Evolutionary conservation across 208 protist genomes (phyloP), one percentile per base, ranked within the genome.

Genomic region (Leptomonas pyrrhocoris): DNA sequence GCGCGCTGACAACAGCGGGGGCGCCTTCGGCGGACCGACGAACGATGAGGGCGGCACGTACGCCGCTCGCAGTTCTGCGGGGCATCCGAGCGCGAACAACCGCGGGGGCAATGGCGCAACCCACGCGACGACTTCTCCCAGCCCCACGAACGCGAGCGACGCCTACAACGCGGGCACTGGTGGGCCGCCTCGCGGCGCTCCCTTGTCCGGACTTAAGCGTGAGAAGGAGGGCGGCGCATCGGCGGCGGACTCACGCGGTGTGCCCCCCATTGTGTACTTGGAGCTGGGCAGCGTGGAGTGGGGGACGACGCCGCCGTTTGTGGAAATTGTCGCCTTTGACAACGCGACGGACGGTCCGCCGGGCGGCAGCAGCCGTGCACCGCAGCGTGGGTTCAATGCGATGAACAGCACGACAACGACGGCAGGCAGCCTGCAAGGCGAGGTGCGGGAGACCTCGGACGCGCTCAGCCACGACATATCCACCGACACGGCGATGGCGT

Each of bases 321-420:
- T 95, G 13, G 86, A 95, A 46, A 49, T 93, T 18, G 66, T 93
- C 5, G 80, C 71, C 16, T 80, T 95, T 34, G 80, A 90, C 38
- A 80, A 92, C 53, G 90, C 90, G 7, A 64, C 50, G 13, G 68
- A 74, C 42, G 74, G 68, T 0, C 74, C 64, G 18, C 68, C 64
- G 15, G 68, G 68, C 49, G 38, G 59, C 55, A 50, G 21, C 55
- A 50, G 21, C 45, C 23, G n/a, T 31, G 28, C 54, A 11, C 15
- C 49, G 31, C 62, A 68, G 36, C 65, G 36, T 42, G 27, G n/a
- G 19, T 36, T 23, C 45, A 43, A 27, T 34, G 21, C 25, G 19
- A 15, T 34, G 23, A 49, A n/a, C 58, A 65, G 42, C 13, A 13
- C 15, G 27, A 18, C 60, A 13, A 13, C 16, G 27, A 15, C 60